Evolutionary conservation across 306 rosid genomes (phyloP).

Genomic region (Vigna radiata): DNA sequence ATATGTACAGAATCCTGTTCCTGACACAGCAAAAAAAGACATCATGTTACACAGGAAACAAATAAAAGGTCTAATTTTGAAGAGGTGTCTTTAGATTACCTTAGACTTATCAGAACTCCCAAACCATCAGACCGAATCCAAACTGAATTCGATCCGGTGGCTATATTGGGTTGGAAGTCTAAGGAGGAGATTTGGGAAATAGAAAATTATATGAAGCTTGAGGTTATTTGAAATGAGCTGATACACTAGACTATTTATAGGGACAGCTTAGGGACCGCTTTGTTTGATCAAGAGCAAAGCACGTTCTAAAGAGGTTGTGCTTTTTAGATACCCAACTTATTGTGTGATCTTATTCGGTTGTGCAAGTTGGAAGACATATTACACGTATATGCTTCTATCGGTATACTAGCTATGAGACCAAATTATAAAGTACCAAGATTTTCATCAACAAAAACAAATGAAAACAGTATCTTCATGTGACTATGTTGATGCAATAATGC

Average conservation of each 20-base stretch:
- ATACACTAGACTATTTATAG: slow-evolving; percentile 84
- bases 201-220: slow-evolving; percentile 53
- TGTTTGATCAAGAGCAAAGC: slow-evolving; percentile 52
- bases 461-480: slow-evolving; percentile 41
- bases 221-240: slow-evolving; percentile 62
- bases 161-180: slow-evolving; percentile 48
- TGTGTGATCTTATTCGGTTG: slow-evolving; percentile 50
- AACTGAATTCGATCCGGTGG: slow-evolving; percentile 66
- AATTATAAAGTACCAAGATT: slow-evolving; percentile 42
- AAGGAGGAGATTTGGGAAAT: slow-evolving; percentile 48
- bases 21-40: slow-evolving; percentile 5
- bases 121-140: slow-evolving; percentile 65
- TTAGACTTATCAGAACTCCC: slow-evolving; percentile 42
- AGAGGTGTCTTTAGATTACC: slow-evolving; percentile 21
- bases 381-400: slow-evolving; percentile 48
- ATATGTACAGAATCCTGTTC: slow-evolving; percentile 41
- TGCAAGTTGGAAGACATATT: slow-evolving; percentile 69
- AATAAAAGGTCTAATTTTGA: not conserved
- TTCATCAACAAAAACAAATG: slow-evolving; percentile 38
- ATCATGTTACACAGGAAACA: not conserved
- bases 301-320: slow-evolving; percentile 62
- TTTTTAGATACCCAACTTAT: slow-evolving; percentile 69
- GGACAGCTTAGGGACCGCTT: slow-evolving; percentile 51
- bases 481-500: slow-evolving; percentile 45
- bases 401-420: slow-evolving; percentile 38